phyloP scores from a whole-genome alignment of 2,329 filamentous ascomycete species.

The Incumbomyces lentus region DNA sequence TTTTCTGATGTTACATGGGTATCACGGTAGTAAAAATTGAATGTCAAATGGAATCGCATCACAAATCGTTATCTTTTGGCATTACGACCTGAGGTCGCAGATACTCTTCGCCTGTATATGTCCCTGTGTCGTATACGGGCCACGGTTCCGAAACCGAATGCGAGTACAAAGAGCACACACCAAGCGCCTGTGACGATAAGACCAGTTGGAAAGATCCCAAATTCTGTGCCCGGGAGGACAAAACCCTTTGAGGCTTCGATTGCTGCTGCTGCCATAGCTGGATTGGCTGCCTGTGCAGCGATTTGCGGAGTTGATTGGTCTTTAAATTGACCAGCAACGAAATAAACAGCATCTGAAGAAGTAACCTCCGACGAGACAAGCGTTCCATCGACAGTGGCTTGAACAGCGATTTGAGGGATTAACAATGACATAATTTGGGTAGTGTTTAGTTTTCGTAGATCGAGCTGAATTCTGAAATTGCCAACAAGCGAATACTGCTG shows the following conservation, averaged over 20 bases:
- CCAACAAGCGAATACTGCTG: constrained; percentile 27
- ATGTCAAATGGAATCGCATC: neutral
- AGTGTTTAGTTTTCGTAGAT: constrained; percentile 22
- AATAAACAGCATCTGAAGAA: constrained; percentile 26
- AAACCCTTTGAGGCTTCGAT: constrained; percentile 22
- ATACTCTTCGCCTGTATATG: constrained; percentile 24
- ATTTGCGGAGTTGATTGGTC: constrained; percentile 17
- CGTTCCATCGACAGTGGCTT: constrained; percentile 14
- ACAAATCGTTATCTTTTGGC: neutral
- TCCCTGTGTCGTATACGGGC: constrained; percentile 26
- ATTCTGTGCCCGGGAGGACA: constrained; percentile 24
- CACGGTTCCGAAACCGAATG: constrained; percentile 26
- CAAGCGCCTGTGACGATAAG: constrained; percentile 26
- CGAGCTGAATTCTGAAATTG: constrained; percentile 21
- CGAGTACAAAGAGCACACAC: constrained; percentile 24
- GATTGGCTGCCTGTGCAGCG: constrained; percentile 15
- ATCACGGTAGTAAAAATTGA: neutral
- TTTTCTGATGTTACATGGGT: constrained; percentile 5
- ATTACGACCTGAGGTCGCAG: constrained; percentile 11
- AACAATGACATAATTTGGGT: constrained; percentile 25
- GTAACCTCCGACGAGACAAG: constrained; percentile 23
- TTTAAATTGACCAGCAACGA: constrained; percentile 27
- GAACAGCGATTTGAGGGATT: constrained; percentile 26
- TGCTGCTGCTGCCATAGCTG: constrained; percentile 17
- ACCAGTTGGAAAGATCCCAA: constrained; percentile 26